Evolutionary conservation across 768 basidiomycete genomes (phyloP).

Genomic region (Paxillus ammoniavirescens): DNA sequence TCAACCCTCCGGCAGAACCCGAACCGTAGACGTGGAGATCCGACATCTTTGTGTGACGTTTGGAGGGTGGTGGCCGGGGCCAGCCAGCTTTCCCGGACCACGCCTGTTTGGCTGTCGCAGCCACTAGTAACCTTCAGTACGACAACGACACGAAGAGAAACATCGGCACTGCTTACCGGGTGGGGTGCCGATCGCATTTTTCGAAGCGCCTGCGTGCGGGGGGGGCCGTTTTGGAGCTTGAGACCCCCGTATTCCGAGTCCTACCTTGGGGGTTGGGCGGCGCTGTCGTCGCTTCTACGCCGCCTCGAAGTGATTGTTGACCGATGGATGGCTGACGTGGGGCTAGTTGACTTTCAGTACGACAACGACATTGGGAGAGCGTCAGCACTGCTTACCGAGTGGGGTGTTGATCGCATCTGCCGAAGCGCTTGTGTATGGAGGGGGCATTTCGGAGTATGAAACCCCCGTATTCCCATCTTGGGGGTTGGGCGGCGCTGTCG

Average conservation of each 20-base stretch:
- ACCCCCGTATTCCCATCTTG: too few species aligned
- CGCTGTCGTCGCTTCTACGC: too few species aligned
- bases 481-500: too few species aligned
- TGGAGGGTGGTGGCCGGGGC: neutral
- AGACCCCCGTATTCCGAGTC: too few species aligned
- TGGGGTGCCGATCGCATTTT: too few species aligned
- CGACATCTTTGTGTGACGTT: neutral
- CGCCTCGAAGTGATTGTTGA: neutral
- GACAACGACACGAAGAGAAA: neutral
- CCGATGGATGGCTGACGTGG: too few species aligned
- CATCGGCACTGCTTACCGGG: neutral
- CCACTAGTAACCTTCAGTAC: neutral
- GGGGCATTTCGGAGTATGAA: too few species aligned
- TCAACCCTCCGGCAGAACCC: slow-evolving; percentile 1
- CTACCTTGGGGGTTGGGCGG: too few species aligned
- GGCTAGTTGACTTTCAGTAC: neutral
- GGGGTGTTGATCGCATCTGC: neutral
- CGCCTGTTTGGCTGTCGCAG: neutral
- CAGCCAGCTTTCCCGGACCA: neutral
- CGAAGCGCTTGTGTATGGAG: neutral
- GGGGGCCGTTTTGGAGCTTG: neutral
- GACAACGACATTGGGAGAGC: neutral
- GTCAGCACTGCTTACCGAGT: neutral
- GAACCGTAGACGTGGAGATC: neutral
- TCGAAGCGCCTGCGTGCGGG: neutral